These are phyloP conservation scores for Blattamonas nauphoetae DNA, from an alignment of 78 protist genomes.

Conservation along the genomic window DNA sequence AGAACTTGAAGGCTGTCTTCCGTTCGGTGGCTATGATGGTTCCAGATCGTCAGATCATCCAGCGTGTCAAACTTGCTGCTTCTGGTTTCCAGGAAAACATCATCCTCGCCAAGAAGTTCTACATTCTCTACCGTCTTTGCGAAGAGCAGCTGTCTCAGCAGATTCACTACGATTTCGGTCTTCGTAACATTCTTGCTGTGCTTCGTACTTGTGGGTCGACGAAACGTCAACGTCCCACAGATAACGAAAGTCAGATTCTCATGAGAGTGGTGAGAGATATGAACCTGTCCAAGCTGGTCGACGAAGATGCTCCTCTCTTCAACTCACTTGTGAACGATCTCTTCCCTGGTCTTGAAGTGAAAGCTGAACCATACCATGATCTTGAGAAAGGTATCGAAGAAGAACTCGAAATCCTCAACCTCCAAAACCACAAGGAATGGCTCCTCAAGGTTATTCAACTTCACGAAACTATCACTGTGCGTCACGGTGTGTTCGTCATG, in stretches of 20 bases:
- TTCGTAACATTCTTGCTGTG: slow-evolving; percentile 68
- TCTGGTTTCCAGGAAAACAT: slow-evolving; percentile 49
- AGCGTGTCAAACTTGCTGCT: slow-evolving; percentile 67
- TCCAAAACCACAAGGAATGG: slow-evolving; percentile 37
- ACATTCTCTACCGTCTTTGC: slow-evolving; percentile 57
- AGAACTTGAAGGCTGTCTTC: slow-evolving; percentile 73
- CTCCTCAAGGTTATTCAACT: slow-evolving; percentile 53
- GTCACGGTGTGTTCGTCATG: slow-evolving; percentile 71
- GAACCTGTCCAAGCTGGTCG: slow-evolving; percentile 77
- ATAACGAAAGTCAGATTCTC: slow-evolving; percentile 43
- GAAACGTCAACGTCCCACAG: slow-evolving; percentile 27
- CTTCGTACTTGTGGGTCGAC: slow-evolving; percentile 52
- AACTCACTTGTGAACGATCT: slow-evolving; percentile 60
- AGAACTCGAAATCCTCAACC: not conserved
- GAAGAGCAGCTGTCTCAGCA: slow-evolving; percentile 73
- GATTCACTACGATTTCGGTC: slow-evolving; percentile 71
- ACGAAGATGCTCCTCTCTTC: slow-evolving; percentile 69
- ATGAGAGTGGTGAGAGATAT: slow-evolving; percentile 68
- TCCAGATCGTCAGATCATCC: slow-evolving; percentile 68
- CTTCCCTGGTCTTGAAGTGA: slow-evolving; percentile 58
- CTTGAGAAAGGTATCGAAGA: slow-evolving; percentile 34
- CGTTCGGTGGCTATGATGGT: slow-evolving; percentile 83
- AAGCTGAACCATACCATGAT: slow-evolving; percentile 15
- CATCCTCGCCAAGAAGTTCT: slow-evolving; percentile 54
- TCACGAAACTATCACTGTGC: slow-evolving; percentile 53